Conservation (phyloP, 257 asterid genomes). For the Penstemon davidsonii region DNA sequence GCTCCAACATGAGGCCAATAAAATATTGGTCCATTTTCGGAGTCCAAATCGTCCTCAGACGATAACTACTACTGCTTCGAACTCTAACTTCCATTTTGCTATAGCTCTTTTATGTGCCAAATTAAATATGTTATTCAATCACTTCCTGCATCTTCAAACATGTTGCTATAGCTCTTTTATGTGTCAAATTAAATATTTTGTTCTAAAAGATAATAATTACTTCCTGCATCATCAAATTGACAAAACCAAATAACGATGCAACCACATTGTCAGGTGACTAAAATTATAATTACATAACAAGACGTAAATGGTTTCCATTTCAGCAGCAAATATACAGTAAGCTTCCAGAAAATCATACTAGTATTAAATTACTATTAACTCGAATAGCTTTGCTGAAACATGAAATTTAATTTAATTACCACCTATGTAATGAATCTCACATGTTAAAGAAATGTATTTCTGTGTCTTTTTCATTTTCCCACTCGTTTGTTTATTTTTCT, state of each 20-base stretch:
- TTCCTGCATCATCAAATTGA: neutral
- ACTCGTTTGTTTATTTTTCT: neutral
- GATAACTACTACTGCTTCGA: slow-evolving; percentile 18
- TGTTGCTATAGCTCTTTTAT: neutral
- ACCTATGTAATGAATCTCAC: too few relatives aligned
- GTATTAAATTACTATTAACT: too few relatives aligned
- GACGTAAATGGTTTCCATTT: too few relatives aligned
- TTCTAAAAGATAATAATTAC: neutral
- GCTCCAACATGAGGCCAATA: slow-evolving; percentile 39
- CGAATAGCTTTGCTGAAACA: too few relatives aligned
- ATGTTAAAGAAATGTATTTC: too few relatives aligned
- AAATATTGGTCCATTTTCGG: slow-evolving; percentile 41
- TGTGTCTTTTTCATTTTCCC: neutral
- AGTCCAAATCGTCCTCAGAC: slow-evolving; percentile 42
- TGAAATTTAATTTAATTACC: too few relatives aligned
- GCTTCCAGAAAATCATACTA: too few relatives aligned
- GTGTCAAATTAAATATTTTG: neutral
- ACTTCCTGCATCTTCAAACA: neutral
- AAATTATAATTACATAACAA: too few relatives aligned
- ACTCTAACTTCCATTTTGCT: slow-evolving; percentile 32
- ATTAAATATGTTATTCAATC: neutral
- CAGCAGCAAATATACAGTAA: too few relatives aligned
- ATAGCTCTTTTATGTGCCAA: slow-evolving; percentile 2
- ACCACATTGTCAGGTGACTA: slow-evolving; percentile 8
- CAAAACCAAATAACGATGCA: neutral